Evolutionary conservation across 129 eudicot genomes (phyloP), one percentile per base, ranked within the genome.

Genomic region (Chrysanthemum lavandulifolium): DNA sequence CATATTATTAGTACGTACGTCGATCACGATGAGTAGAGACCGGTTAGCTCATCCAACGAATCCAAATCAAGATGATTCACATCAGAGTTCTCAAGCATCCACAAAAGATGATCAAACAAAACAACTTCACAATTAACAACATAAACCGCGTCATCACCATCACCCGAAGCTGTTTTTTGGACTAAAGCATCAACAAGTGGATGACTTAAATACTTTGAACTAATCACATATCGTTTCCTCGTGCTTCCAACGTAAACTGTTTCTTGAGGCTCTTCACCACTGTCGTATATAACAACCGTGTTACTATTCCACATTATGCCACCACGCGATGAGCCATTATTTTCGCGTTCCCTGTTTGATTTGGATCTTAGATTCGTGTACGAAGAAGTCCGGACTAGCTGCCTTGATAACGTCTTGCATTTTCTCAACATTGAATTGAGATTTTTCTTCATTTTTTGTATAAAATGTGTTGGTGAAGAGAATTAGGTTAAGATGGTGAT

Each of bases 41-140:
- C 79, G 13, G 87, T 89, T 40, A 88, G 69, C 67, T 88, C 94
- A 11, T 82, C 82, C 69, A 85, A 65, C n/a, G 94, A 85, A 61
- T 87, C 87, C 0, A 78, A 73, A 68, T 19, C 65, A 50, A 84
- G 76, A 54, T 40, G 6, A 40, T 74, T 79, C 19, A 82, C 77
- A 63, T 81, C 83, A 0, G 75, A 75, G 71, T 84, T 82, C 13
- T 84, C 81, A 31, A 84, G 78, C 89, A 84, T 84, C 89, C 89
- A 84, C 52, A 81, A 66, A 55, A 84, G 73, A 57, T 84, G 86
- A 74, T 84, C 89, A 12, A 84, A 84, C 49, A 84, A 47, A 3
- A 84, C 89, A 5, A 84, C 86, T 74, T 84, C 89, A 81, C 89
- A 84, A 18, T 78, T 81, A 6, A 76, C 31, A 19, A 81, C 61